Conservation (phyloP, 768 basidiomycete species). For the Tubosaeta brunneosetosa region DNA sequence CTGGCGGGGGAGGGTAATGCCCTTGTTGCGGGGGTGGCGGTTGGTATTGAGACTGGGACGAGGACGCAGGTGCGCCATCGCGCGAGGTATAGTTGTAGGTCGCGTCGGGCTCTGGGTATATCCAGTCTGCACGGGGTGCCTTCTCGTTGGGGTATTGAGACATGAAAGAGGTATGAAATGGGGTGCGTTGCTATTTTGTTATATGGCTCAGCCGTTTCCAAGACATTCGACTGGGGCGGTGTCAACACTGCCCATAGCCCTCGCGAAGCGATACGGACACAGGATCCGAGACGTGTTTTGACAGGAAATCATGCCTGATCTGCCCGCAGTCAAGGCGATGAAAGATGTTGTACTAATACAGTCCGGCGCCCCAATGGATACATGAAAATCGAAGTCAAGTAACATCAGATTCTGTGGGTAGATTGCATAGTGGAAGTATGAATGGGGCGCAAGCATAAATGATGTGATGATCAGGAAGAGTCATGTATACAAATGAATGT, state of each 20-base stretch:
- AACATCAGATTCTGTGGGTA: not conserved
- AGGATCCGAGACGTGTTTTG: not conserved
- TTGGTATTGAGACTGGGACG: not conserved
- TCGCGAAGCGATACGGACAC: not conserved
- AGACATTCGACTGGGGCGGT: not conserved
- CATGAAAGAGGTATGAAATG: slow-evolving; percentile 5
- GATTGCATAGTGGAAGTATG: slow-evolving; percentile 11
- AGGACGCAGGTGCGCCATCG: slow-evolving; percentile 5
- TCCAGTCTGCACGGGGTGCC: slow-evolving; percentile 13
- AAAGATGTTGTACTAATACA: not conserved
- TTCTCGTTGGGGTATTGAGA: slow-evolving; percentile 25
- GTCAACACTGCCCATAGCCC: not conserved
- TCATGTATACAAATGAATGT: slow-evolving; percentile 16
- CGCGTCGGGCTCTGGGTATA: slow-evolving; percentile 2
- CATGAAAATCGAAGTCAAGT: not conserved
- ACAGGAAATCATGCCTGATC: not conserved
- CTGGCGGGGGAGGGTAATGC: slow-evolving; percentile 10
- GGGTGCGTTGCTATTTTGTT: not conserved
- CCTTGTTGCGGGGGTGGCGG: slow-evolving; percentile 1
- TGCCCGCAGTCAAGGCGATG: not conserved
- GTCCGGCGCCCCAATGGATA: not conserved
- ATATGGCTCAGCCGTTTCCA: not conserved
- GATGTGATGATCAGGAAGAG: slow-evolving; percentile 13
- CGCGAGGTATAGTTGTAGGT: slow-evolving; percentile 1
- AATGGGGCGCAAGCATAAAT: not conserved